These are phyloP conservation scores for Wickerhamomyces bovis DNA, from an alignment of 805 yeast species.

Conservation along the genomic window DNA sequence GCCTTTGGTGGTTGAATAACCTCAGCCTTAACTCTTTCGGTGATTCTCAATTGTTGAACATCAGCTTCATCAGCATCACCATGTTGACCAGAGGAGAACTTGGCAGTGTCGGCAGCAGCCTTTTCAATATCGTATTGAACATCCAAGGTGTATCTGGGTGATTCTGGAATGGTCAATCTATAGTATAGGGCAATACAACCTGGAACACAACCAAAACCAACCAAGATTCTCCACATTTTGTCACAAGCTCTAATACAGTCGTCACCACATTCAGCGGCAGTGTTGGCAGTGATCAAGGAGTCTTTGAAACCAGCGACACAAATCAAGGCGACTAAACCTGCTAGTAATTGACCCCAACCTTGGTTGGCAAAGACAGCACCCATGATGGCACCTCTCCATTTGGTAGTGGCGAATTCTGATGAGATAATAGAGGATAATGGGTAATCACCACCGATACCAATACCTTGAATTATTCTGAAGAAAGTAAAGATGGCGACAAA, in stretches of 20 bases:
- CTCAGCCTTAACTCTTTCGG: conserved; percentile 49
- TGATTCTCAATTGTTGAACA: conserved; percentile 38
- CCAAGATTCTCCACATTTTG: conserved; percentile 89
- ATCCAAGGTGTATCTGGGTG: conserved; percentile 87
- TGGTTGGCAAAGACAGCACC: conserved; percentile 95
- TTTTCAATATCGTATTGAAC: conserved; percentile 52
- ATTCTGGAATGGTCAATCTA: conserved; percentile 92
- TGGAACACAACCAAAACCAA: conserved; percentile 90
- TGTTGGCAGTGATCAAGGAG: conserved; percentile 46
- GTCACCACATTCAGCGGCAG: conserved; percentile 55
- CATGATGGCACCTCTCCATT: conserved; percentile 98
- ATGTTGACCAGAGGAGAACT: conserved; percentile 41
- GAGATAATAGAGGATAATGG: conserved; percentile 91
- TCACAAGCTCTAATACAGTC: conserved; percentile 75
- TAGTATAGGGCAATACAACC: conserved; percentile 79
- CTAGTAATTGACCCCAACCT: conserved; percentile 91
- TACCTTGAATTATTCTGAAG: conserved; percentile 85
- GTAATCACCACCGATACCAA: conserved; percentile 97
- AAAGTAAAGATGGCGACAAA: conserved; percentile 70
- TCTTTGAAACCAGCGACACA: conserved; percentile 73
- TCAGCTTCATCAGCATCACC: conserved; percentile 45
- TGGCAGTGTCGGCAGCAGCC: conserved; percentile 51
- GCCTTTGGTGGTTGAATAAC: conserved; percentile 70
- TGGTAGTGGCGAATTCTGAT: conserved; percentile 88
- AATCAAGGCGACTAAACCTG: conserved; percentile 77